These are phyloP conservation scores for Stipa capillata DNA, from an alignment of 176 grass and related monocot genomes.

Conservation along the genomic window DNA sequence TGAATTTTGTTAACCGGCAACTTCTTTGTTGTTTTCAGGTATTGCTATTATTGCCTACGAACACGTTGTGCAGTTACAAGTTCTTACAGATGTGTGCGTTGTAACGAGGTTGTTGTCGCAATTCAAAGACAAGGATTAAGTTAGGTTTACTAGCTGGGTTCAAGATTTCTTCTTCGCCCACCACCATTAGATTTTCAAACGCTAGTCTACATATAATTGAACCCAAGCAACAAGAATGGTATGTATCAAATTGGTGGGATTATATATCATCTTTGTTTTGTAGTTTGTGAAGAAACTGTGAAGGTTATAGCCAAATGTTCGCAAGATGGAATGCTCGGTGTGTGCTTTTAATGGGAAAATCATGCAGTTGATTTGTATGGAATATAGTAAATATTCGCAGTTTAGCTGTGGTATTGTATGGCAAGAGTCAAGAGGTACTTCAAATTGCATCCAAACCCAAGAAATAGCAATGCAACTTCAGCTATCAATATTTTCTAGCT, in stretches of 20 bases:
- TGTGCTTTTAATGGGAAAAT: background rate
- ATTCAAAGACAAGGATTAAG: constrained; percentile 67
- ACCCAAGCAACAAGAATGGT: background rate
- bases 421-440: background rate
- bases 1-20: background rate
- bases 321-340: background rate
- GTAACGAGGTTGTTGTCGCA: constrained; percentile 59
- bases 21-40: constrained; percentile 43
- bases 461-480: too few relatives aligned
- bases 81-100: constrained; percentile 63
- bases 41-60: constrained; percentile 90
- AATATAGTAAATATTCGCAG: background rate
- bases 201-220: background rate
- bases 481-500: too few relatives aligned
- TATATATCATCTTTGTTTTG: background rate
- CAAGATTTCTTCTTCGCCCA: background rate
- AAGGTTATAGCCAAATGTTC: background rate
- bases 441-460: too few relatives aligned
- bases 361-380: background rate
- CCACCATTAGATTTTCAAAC: background rate
- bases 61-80: constrained; percentile 54
- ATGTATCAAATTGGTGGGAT: background rate
- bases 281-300: background rate
- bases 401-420: background rate
- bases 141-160: constrained; percentile 26